Conservation (phyloP, 768 basidiomycete genomes). For the Gloeophyllum trabeum region DNA sequence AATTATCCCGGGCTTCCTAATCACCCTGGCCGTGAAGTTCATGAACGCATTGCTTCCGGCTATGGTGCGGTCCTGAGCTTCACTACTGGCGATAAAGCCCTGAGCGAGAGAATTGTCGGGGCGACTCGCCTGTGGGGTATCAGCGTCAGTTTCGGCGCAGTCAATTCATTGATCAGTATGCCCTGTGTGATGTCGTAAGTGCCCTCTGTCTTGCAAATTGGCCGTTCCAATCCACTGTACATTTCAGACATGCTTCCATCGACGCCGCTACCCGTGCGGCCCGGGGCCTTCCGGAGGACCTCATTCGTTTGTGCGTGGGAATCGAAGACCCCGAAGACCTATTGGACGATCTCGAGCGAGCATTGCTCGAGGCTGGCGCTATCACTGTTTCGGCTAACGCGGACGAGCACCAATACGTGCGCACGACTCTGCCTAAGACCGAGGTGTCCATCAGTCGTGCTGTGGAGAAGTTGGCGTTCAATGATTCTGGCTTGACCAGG, state of each 20-base stretch:
- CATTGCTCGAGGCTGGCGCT: slow-evolving; percentile 86
- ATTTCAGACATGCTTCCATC: slow-evolving; percentile 85
- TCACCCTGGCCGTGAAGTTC: slow-evolving; percentile 82
- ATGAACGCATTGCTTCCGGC: slow-evolving; percentile 82
- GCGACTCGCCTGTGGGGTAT: slow-evolving; percentile 94
- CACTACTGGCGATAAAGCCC: slow-evolving; percentile 79
- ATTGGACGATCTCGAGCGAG: slow-evolving; percentile 89
- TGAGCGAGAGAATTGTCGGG: slow-evolving; percentile 90
- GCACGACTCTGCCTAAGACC: slow-evolving; percentile 22
- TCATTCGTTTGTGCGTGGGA: slow-evolving; percentile 95
- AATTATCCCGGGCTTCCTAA: slow-evolving; percentile 83
- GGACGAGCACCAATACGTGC: slow-evolving; percentile 36
- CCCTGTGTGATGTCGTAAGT: slow-evolving; percentile 99
- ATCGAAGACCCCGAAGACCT: slow-evolving; percentile 94
- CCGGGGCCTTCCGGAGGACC: slow-evolving; percentile 94
- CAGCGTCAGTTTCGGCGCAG: slow-evolving; percentile 94
- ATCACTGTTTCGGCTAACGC: slow-evolving; percentile 46
- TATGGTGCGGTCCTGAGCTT: slow-evolving; percentile 93
- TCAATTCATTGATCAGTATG: slow-evolving; percentile 98
- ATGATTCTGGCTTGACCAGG: slow-evolving; percentile 15
- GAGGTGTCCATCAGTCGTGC: slow-evolving; percentile 37
- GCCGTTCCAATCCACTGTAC: slow-evolving; percentile 3
- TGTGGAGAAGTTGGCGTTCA: slow-evolving; percentile 52
- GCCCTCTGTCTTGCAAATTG: not conserved
- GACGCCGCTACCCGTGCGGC: slow-evolving; percentile 92